Conservation (phyloP, 768 basidiomycete genomes). For the Trametopsis cervina region DNA sequence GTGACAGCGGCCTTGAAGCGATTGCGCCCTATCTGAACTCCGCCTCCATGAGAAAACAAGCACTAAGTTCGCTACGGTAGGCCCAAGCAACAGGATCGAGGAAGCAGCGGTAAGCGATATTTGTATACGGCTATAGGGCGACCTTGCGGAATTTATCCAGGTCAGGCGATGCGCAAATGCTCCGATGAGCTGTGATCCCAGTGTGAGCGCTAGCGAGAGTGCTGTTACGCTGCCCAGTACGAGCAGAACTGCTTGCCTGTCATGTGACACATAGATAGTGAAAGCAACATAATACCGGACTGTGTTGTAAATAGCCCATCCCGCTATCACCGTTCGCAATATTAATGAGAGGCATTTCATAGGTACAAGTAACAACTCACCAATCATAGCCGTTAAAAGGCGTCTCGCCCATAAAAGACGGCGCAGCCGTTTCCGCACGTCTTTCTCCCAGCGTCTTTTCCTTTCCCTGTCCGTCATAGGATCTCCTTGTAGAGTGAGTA, state of each 20-base stretch:
- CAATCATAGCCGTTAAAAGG: conserved; percentile 28
- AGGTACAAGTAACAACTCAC: conserved; percentile 22
- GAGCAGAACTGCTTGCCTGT: conserved; percentile 38
- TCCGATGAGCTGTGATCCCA: conserved; percentile 36
- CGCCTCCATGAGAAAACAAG: conserved; percentile 49
- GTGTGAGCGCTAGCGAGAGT: conserved; percentile 32
- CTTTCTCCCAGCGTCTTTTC: conserved; percentile 23
- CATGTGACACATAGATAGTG: conserved; percentile 30
- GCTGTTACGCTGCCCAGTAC: conserved; percentile 42
- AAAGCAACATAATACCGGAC: conserved; percentile 63
- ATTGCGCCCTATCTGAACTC: conserved; percentile 29
- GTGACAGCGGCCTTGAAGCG: conserved; percentile 40
- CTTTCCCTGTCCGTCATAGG: conserved; percentile 26
- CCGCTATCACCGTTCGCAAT: conserved; percentile 32
- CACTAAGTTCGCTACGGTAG: conserved; percentile 48
- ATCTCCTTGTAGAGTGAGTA: conserved; percentile 26
- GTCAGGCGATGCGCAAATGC: conserved; percentile 31
- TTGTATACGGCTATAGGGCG: conserved; percentile 25
- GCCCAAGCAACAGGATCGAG: conserved; percentile 41
- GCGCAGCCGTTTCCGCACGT: conserved; percentile 27
- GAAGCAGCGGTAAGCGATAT: conserved; percentile 34
- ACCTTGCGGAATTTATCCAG: conserved; percentile 24
- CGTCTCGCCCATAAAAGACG: conserved; percentile 25
- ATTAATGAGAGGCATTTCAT: too few relatives aligned
- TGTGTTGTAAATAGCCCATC: conserved; percentile 56